Base-by-base conservation (phyloP, 1,284 basidiomycete genomes). In the Lentinula novae-zelandiae region DNA sequence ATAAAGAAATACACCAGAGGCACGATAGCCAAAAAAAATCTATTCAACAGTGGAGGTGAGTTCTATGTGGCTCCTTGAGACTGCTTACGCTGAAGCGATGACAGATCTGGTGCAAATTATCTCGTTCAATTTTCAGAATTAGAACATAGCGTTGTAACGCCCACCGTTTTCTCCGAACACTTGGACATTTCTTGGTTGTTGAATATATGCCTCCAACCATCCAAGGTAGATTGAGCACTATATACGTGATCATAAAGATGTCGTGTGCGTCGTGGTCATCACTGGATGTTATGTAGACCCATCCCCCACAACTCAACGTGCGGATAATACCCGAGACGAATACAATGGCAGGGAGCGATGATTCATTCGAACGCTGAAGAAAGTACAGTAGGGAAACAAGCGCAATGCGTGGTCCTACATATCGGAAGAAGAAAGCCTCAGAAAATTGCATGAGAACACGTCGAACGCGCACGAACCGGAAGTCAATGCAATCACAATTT, bases 251-350 rank as follows among this genome's bases (percentile, higher is more conserved):
- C 95, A 98, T 97, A 70, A 89, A 86, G 22, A 95, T 76, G 73
- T 97, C 95, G 74, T 98, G 95, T 15, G 83, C 78, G 68, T 92
- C 87, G 67, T 91, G 90, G 71, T 91, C 82, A 68, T 95, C 92
- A 40, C 74, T 84, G 4, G 89, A 90, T 0, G 95, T 96, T 68
- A 97, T 87, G 69, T 89, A 97, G 51, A 96, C 92, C 94, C 94
- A 98, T 31, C 94, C 94, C 31, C 90, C 93, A 66, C 95, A 97
- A 5, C 86, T 83, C 22, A 97, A 72, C 0, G 95, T 96, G 63
- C 95, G 80, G 31, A 92, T 70, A 13, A 94, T 65, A 0, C 95
- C 94, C 34, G 81, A 77, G 10, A 85, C 66, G 39, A 89, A 81
- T 42, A 95, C 76, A 59, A 86, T 66, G 13, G 75, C 76, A 0